Evolutionary conservation across 164 flowering plant genomes (phyloP).

Genomic region (Piper longum): DNA sequence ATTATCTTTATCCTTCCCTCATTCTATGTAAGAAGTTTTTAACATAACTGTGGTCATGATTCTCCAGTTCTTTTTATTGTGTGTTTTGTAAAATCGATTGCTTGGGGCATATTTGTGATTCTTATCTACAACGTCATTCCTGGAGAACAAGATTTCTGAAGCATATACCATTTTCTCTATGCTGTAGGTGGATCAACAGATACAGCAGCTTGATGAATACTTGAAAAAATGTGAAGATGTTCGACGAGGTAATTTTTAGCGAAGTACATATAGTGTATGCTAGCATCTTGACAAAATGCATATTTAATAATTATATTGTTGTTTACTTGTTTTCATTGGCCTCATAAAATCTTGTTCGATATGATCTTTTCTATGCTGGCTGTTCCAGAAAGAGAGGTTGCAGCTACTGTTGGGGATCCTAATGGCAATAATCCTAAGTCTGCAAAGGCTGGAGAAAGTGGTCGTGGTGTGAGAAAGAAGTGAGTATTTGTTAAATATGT

Average conservation of each 20-base stretch:
- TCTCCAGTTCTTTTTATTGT: too few species aligned
- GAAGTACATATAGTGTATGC: not conserved
- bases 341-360: not conserved
- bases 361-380: not conserved
- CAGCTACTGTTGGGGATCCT: conserved; percentile 18
- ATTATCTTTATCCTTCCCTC: too few species aligned
- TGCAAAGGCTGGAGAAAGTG: conserved; percentile 41
- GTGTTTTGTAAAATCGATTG: too few species aligned
- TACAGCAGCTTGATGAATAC: conserved; percentile 88
- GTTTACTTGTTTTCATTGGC: not conserved
- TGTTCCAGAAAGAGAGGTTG: conserved; percentile 33
- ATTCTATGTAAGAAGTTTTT: too few species aligned
- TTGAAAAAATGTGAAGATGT: conserved; percentile 65
- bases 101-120: not conserved
- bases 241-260: conserved; percentile 43
- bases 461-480: conserved; percentile 72
- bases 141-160: not conserved
- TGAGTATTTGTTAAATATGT: conserved; percentile 14
- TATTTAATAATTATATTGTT: not conserved
- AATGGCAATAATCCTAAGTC: conserved; percentile 24
- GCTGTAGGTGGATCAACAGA: conserved; percentile 73
- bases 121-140: not conserved
- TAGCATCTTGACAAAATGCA: not conserved
- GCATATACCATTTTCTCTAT: not conserved
- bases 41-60: too few species aligned